Percentiles rank a stretch among this genome's conserved stretches.
Evolutionary conservation across 345 rosid genomes (phyloP).

Genomic region (Populus davidiana): DNA sequence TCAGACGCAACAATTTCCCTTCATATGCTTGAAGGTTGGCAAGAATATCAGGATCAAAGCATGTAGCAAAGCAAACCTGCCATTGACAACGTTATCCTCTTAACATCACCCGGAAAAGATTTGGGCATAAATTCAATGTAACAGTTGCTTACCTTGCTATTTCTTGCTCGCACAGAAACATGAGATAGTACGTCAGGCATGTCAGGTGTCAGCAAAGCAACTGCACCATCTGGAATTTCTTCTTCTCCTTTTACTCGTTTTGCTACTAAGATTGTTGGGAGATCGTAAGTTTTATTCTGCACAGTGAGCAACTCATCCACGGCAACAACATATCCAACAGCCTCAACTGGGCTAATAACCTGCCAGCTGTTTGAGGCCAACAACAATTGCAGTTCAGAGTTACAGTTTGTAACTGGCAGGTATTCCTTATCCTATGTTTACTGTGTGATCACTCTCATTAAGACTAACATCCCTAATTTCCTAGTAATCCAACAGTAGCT

Average conservation of each 20-base stretch:
- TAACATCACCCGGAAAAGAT: slow-evolving; percentile 14
- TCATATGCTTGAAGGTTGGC: slow-evolving; percentile 65
- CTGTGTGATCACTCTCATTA: not conserved
- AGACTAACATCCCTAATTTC: not conserved
- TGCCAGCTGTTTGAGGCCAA: slow-evolving; percentile 80
- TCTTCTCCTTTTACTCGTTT: slow-evolving; percentile 94
- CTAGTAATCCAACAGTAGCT: not conserved
- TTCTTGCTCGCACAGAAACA: slow-evolving; percentile 99
- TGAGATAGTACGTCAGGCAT: slow-evolving; percentile 99
- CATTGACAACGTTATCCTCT: slow-evolving; percentile 18
- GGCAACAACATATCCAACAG: slow-evolving; percentile 69
- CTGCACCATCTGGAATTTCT: slow-evolving; percentile 95
- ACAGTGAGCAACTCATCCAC: slow-evolving; percentile 84
- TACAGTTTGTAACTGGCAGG: slow-evolving; percentile 13
- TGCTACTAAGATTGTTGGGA: slow-evolving; percentile 86
- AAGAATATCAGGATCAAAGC: slow-evolving; percentile 84
- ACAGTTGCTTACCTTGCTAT: slow-evolving; percentile 66
- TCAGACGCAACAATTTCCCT: slow-evolving; percentile 66
- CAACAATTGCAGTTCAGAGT: slow-evolving; percentile 25
- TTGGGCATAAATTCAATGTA: slow-evolving; percentile 17
- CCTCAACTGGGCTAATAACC: slow-evolving; percentile 95
- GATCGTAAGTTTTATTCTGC: slow-evolving; percentile 73
- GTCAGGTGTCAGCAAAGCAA: slow-evolving; percentile 96
- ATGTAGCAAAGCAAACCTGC: slow-evolving; percentile 98
- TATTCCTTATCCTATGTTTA: not conserved